Conservation (phyloP, 129 eudicot genomes). For the Scalesia atractyloides region DNA sequence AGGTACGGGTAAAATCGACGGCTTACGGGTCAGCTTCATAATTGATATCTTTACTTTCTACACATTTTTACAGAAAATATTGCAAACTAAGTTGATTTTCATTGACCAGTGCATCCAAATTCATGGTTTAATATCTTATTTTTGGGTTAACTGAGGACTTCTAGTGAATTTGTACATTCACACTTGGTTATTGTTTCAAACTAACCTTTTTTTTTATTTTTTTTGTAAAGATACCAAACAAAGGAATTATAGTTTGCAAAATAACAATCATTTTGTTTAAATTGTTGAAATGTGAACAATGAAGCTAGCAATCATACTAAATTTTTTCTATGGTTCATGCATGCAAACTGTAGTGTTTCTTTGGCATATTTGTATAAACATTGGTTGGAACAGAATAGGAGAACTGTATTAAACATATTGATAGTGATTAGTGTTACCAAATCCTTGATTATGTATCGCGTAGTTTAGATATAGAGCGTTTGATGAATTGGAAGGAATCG, state of each 20-base stretch:
- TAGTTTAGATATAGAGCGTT: slow-evolving; percentile 55
- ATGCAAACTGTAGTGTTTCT: background rate
- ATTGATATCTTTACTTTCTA: background rate
- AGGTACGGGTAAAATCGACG: too few species aligned
- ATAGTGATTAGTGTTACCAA: background rate
- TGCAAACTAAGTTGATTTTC: background rate
- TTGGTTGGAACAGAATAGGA: background rate
- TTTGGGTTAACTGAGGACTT: background rate
- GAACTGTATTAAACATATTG: background rate
- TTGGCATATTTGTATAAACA: background rate
- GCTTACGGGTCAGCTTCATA: background rate
- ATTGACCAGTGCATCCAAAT: slow-evolving; percentile 2
- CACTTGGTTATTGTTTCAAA: background rate
- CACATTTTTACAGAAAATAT: background rate
- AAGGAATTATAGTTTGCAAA: background rate
- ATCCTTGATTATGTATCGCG: slow-evolving; percentile 4
- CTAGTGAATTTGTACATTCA: background rate
- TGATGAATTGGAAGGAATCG: slow-evolving; percentile 68
- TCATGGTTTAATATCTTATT: background rate
- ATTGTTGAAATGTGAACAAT: background rate
- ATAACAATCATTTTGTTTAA: background rate
- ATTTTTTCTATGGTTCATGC: background rate
- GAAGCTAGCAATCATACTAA: background rate
- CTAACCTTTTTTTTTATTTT: background rate
- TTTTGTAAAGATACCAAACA: background rate